Conservation (phyloP, 495 filamentous ascomycete species). For the Glonium stellatum region DNA sequence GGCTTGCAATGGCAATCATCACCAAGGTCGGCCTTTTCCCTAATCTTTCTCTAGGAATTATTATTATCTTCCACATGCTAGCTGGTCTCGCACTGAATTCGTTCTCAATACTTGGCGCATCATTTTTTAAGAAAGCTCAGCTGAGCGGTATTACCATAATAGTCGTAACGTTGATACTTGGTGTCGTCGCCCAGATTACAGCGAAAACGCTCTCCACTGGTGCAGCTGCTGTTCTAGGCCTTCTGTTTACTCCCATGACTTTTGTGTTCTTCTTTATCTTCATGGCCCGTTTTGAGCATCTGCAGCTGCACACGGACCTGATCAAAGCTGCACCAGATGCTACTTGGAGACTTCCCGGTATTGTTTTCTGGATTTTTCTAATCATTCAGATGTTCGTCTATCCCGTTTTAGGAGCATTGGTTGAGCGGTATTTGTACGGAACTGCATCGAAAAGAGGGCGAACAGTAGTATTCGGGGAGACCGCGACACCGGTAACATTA, state of each 20-base stretch:
- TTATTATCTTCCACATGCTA: constrained; percentile 58
- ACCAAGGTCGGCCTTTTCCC: constrained; percentile 56
- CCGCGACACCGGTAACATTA: constrained; percentile 45
- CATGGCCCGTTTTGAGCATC: constrained; percentile 60
- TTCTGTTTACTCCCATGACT: constrained; percentile 72
- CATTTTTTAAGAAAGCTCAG: constrained; percentile 73
- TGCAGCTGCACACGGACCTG: constrained; percentile 50
- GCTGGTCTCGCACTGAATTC: constrained; percentile 58
- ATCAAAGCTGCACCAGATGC: constrained; percentile 50
- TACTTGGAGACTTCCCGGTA: constrained; percentile 55
- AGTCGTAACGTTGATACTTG: constrained; percentile 58
- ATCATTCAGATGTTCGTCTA: constrained; percentile 67
- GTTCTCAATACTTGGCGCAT: constrained; percentile 61
- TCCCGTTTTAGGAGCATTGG: constrained; percentile 58
- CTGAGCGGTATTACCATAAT: constrained; percentile 64
- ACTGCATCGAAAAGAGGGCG: constrained; percentile 55
- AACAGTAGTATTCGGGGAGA: constrained; percentile 36
- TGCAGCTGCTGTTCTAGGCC: constrained; percentile 53
- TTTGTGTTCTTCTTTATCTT: constrained; percentile 65
- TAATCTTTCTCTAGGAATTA: constrained; percentile 50
- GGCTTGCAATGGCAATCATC: constrained; percentile 61
- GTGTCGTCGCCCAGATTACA: constrained; percentile 61
- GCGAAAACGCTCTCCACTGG: constrained; percentile 46
- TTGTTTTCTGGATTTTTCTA: constrained; percentile 62
- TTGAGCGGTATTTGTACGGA: constrained; percentile 69